phyloP scores from a whole-genome alignment of 495 filamentous ascomycete genomes.

The Podospora appendiculata region DNA sequence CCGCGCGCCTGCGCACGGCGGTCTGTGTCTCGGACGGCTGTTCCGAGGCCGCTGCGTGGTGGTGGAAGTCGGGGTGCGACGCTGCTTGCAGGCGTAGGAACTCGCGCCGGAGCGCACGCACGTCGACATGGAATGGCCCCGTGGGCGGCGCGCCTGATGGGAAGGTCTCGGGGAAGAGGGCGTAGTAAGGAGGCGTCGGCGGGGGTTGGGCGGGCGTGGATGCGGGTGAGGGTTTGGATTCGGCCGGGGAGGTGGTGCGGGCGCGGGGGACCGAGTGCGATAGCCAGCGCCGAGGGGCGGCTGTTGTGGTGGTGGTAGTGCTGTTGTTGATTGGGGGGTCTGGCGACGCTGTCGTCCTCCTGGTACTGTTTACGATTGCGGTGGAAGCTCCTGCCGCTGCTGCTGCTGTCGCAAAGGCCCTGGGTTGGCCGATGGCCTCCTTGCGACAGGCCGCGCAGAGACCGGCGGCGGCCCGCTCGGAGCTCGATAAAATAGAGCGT shows the following conservation, averaged over 20 bases:
- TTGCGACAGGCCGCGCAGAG: constrained; percentile 20
- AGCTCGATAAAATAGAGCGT: constrained; percentile 8
- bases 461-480: constrained; percentile 9
- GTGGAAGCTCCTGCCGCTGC: constrained; percentile 1
- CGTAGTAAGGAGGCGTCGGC: constrained; percentile 53
- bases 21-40: too few relatives aligned
- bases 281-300: constrained; percentile 1
- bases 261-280: background rate
- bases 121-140: constrained; percentile 68
- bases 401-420: background rate
- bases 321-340: too few relatives aligned
- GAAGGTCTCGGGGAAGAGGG: constrained; percentile 78
- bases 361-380: background rate
- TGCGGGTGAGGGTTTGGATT: background rate
- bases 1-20: constrained; percentile 36
- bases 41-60: constrained; percentile 25
- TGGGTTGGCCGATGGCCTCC: constrained; percentile 1
- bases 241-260: background rate
- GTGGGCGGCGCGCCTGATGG: constrained; percentile 71
- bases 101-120: constrained; percentile 62
- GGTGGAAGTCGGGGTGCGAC: constrained; percentile 78
- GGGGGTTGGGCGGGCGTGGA: background rate
- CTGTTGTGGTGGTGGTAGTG: background rate
- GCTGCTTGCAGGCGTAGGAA: constrained; percentile 75
- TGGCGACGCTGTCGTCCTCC: background rate